These are phyloP conservation scores for Fusarium humuli DNA, from an alignment of 2,329 filamentous ascomycete species.

Conservation along the genomic window DNA sequence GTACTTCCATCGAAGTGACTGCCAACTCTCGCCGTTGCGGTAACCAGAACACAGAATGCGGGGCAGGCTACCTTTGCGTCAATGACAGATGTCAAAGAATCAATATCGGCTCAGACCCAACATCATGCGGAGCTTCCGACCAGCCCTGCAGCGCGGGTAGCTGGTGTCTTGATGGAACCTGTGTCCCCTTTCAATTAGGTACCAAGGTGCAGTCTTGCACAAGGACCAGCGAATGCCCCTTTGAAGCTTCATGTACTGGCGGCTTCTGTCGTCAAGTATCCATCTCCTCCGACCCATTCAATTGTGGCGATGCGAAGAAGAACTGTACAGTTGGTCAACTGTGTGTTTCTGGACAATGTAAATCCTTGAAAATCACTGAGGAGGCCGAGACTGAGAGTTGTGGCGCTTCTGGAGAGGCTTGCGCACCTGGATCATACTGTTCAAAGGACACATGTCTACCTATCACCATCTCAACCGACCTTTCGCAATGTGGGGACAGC, in stretches of 20 bases:
- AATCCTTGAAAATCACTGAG: slow-evolving; percentile 16
- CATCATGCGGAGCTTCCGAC: slow-evolving; percentile 19
- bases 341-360: slow-evolving; percentile 24
- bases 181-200: slow-evolving; percentile 27
- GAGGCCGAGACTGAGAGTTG: not conserved
- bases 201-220: slow-evolving; percentile 35
- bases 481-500: slow-evolving; percentile 18
- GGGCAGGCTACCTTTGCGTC: slow-evolving; percentile 31
- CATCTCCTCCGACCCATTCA: slow-evolving; percentile 29
- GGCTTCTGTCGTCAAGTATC: slow-evolving; percentile 25
- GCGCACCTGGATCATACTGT: slow-evolving; percentile 22
- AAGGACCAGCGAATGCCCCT: slow-evolving; percentile 15
- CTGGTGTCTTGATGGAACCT: slow-evolving; percentile 39
- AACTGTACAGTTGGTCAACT: slow-evolving; percentile 28
- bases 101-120: slow-evolving; percentile 31
- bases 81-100: slow-evolving; percentile 30
- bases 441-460: slow-evolving; percentile 12
- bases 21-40: slow-evolving; percentile 31
- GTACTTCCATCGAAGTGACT: slow-evolving; percentile 25
- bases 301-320: slow-evolving; percentile 10
- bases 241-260: slow-evolving; percentile 5
- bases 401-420: slow-evolving; percentile 7
- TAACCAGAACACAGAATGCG: not conserved
- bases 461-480: slow-evolving; percentile 20
- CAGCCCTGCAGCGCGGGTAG: slow-evolving; percentile 29